A percentile compares a stretch with the other conserved stretches of the same genome.
These are phyloP conservation scores for Cerrena zonata DNA, from an alignment of 1,284 basidiomycete genomes.

Conservation along the genomic window DNA sequence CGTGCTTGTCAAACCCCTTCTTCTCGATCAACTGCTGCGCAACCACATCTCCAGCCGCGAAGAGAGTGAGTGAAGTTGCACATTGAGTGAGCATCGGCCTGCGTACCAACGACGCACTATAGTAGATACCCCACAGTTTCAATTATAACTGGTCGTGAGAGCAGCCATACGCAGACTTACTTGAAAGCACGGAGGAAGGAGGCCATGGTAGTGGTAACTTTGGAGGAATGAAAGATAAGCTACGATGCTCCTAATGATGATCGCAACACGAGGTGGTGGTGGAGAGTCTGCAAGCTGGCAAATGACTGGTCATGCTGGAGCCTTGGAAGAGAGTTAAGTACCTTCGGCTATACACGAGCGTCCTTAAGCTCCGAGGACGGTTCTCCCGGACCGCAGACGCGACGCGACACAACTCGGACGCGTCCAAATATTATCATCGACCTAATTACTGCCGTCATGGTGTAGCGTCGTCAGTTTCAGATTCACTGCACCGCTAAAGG, in stretches of 20 bases:
- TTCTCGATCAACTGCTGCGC: conserved; percentile 78
- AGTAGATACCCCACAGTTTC: not conserved
- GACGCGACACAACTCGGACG: no score
- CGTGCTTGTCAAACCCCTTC: conserved; percentile 53
- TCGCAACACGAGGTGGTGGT: not conserved
- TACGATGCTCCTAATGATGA: not conserved
- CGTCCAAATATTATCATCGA: no score
- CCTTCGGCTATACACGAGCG: not conserved
- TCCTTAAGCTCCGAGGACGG: not conserved
- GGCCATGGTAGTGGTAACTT: conserved; percentile 29
- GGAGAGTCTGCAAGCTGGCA: not conserved
- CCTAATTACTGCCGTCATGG: no score
- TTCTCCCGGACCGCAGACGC: no score
- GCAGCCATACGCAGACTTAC: conserved; percentile 27
- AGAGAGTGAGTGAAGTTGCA: conserved; percentile 61
- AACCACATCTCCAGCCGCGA: conserved; percentile 74
- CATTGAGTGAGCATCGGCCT: conserved; percentile 64
- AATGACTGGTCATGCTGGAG: not conserved
- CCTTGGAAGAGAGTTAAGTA: not conserved
- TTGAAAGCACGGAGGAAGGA: conserved; percentile 50
- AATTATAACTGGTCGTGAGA: not conserved
- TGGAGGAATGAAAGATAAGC: not conserved
- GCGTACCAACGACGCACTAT: conserved; percentile 54
- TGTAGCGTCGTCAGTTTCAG: no score
- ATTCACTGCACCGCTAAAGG: no score